These are phyloP conservation scores for Bifiguratus adelaidae DNA, from an alignment of 192 early-diverging fungal genomes.

Conservation along the genomic window DNA sequence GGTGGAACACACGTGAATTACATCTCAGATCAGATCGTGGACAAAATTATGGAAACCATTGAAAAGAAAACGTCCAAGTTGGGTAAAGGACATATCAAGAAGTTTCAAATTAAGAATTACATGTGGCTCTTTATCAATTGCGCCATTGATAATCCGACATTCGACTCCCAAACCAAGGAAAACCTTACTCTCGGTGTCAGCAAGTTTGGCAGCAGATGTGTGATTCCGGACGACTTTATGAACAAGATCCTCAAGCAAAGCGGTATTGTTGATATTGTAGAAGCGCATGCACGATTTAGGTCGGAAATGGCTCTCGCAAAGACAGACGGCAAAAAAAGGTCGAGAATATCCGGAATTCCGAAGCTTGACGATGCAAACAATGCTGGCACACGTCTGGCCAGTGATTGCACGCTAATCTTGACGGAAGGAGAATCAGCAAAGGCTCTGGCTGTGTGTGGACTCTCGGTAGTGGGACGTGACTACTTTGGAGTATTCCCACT, in stretches of 20 bases:
- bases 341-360: constrained; percentile 67
- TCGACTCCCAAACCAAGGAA: constrained; percentile 98
- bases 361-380: constrained; percentile 94
- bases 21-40: constrained; percentile 72
- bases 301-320: no score
- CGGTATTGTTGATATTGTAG: no score
- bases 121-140: constrained; percentile 93
- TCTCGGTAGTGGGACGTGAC: constrained; percentile 83
- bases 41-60: constrained; percentile 50
- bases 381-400: constrained; percentile 63
- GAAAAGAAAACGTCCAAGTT: no score
- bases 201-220: constrained; percentile 79
- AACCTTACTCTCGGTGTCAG: constrained; percentile 74
- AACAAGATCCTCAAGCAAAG: no score
- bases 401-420: constrained; percentile 85
- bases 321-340: no score
- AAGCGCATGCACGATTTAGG: no score
- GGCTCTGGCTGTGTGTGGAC: constrained; percentile 73
- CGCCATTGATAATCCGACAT: constrained; percentile 87
- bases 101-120: constrained; percentile 81
- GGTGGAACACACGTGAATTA: constrained; percentile 88
- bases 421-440: constrained; percentile 98
- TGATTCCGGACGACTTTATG: no score
- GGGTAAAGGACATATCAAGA: constrained; percentile 57
- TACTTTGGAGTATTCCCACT: constrained; percentile 94